Conservation (phyloP, 495 filamentous ascomycete species). For the Penicillium longicatenatum region DNA sequence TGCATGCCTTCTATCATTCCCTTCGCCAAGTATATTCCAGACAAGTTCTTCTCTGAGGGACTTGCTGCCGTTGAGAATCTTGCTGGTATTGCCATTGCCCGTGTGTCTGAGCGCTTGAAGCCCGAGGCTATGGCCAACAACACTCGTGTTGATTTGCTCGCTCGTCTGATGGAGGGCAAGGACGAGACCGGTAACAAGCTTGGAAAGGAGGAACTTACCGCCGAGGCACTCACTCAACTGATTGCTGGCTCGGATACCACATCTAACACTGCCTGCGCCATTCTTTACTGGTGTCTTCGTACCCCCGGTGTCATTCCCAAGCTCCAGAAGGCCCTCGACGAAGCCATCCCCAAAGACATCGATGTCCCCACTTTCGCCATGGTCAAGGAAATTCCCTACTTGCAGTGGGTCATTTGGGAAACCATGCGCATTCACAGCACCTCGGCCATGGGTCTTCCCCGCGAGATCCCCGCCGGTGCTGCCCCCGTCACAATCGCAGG, state of each 20-base stretch:
- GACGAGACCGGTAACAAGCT: slow-evolving; percentile 76
- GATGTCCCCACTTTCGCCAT: slow-evolving; percentile 69
- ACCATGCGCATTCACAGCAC: slow-evolving; percentile 89
- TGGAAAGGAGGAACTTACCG: slow-evolving; percentile 77
- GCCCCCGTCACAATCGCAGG: slow-evolving; percentile 54
- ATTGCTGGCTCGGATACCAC: slow-evolving; percentile 93
- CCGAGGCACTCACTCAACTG: slow-evolving; percentile 85
- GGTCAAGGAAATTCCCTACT: slow-evolving; percentile 65
- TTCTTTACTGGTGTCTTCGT: slow-evolving; percentile 72
- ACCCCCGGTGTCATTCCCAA: slow-evolving; percentile 72
- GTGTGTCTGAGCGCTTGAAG: slow-evolving; percentile 73
- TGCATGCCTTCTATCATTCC: slow-evolving; percentile 49
- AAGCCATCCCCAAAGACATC: slow-evolving; percentile 58
- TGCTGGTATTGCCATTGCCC: slow-evolving; percentile 70
- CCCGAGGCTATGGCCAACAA: slow-evolving; percentile 57
- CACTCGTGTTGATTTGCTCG: slow-evolving; percentile 76
- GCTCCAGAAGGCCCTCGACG: slow-evolving; percentile 73
- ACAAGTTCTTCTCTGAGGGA: slow-evolving; percentile 54
- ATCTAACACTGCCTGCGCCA: slow-evolving; percentile 83
- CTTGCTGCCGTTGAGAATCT: slow-evolving; percentile 51
- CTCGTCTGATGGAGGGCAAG: slow-evolving; percentile 82
- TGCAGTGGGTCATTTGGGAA: slow-evolving; percentile 81
- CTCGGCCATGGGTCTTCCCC: slow-evolving; percentile 84
- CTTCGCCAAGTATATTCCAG: slow-evolving; percentile 54
- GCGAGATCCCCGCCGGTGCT: slow-evolving; percentile 67